Evolutionary conservation across 2,329 filamentous ascomycete genomes (phyloP).

Genomic region (Talaromyces sp.): DNA sequence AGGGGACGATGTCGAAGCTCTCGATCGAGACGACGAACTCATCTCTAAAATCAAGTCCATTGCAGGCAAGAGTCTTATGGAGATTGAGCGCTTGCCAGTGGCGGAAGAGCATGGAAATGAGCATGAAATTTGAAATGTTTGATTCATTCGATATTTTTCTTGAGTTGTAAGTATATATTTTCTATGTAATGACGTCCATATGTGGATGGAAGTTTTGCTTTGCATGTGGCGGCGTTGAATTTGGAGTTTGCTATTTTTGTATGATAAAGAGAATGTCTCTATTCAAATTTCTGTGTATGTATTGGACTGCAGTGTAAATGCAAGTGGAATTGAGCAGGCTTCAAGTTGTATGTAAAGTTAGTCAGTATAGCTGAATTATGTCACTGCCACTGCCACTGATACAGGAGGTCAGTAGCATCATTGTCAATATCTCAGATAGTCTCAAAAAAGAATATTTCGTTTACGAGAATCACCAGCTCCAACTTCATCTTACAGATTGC

Average conservation of each 20-base stretch:
- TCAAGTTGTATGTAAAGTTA: not conserved
- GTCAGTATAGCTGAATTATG: too few species aligned
- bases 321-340: not conserved
- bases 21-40: conserved; percentile 66
- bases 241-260: not conserved
- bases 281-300: not conserved
- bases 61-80: conserved; percentile 63
- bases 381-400: too few species aligned
- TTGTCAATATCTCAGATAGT: too few species aligned
- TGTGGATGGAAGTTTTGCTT: not conserved
- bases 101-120: not conserved
- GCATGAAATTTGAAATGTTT: not conserved
- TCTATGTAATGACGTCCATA: not conserved
- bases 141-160: not conserved
- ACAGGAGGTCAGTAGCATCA: too few species aligned
- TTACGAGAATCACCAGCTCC: too few species aligned
- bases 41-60: conserved; percentile 68
- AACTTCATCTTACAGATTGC: too few species aligned
- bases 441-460: too few species aligned
- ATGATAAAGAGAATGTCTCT: not conserved
- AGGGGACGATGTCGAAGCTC: conserved; percentile 74
- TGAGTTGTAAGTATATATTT: not conserved
- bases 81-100: conserved; percentile 25
- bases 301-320: not conserved
- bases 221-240: conserved; percentile 15